Evolutionary conservation across 2,329 filamentous ascomycete species (phyloP), one percentile per base, ranked within the genome.

Genomic region (Cryphonectria japonica): DNA sequence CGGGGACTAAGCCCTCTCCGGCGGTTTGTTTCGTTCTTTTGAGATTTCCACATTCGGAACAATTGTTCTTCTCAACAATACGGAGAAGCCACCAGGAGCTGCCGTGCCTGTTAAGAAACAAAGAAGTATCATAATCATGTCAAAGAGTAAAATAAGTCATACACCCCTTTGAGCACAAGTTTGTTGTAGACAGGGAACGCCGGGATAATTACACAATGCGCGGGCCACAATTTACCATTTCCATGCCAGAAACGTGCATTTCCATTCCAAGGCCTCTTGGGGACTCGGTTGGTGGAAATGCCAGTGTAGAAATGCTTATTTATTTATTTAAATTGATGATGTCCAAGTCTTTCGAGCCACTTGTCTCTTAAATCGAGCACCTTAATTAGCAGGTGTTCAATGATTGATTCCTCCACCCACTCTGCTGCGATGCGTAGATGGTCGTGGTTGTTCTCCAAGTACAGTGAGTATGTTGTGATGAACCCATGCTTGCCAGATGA

Each of bases 271-370:
- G 3, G 57, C 6, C 5, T 13, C 59, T 39, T 14, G 7, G 7
- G 37, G 26, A 26, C 46, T 37, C 14, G 37, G 7, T 6, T 32
- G 22, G 34, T 9, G 46, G 32, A 32, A 22, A 69, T 13, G 43
- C 46, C 26, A 52, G 14, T 16, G 41, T 64, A 66, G 69, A n/a
- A 34, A 50, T 69, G 62, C 39, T 68, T 19, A 29, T 64, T 29
- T 65, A 69, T 66, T 52, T 65, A 69, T 66, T 41, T 68, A 61
- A 65, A 41, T 54, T 26, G 7, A 34, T 61, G 26, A 43, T 13
- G 14, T 19, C 60, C 52, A 41, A 41, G 41, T 50, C 19, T 19
- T 41, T 22, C 32, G 19, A 39, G 16, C 32, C 32, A 65, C 50
- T 5, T 19, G 14, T 32, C 2, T 19, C 2, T 14, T 3, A 16